Conservation (phyloP, 352 stramenopile genomes). For the Globisporangium iwayamae region DNA sequence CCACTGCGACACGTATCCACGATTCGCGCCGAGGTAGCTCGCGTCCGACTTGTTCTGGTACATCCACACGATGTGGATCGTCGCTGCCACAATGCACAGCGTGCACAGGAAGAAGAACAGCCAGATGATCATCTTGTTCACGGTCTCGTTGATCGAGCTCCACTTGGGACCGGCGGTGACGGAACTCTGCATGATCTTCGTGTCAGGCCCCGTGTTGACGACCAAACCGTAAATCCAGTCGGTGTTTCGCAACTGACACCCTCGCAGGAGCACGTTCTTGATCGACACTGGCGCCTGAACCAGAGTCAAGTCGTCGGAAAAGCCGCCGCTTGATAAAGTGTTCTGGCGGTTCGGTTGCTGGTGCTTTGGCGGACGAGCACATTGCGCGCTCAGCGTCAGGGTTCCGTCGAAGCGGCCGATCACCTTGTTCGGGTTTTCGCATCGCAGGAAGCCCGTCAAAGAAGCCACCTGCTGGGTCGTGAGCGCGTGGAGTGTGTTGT, state of each 20-base stretch:
- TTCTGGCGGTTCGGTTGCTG: slow-evolving; percentile 6
- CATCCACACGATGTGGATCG: slow-evolving; percentile 60
- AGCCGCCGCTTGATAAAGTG: slow-evolving; percentile 2
- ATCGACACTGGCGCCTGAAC: slow-evolving; percentile 61
- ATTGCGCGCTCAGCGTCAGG: slow-evolving; percentile 31
- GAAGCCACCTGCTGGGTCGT: slow-evolving; percentile 31
- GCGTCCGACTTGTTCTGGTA: slow-evolving; percentile 40
- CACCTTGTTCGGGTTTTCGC: slow-evolving; percentile 75
- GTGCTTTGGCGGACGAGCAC: slow-evolving; percentile 12
- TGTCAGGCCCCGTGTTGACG: slow-evolving; percentile 84
- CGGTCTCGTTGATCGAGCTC: slow-evolving; percentile 78
- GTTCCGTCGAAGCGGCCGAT: slow-evolving; percentile 80
- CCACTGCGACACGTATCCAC: slow-evolving; percentile 45
- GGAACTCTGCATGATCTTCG: slow-evolving; percentile 83
- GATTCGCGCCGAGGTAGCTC: slow-evolving; percentile 52
- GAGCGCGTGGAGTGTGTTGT: slow-evolving; percentile 48
- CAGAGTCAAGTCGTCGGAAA: slow-evolving; percentile 7
- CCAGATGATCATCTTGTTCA: slow-evolving; percentile 81
- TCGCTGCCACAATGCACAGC: slow-evolving; percentile 54
- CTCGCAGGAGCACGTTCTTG: slow-evolving; percentile 88
- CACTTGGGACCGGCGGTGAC: slow-evolving; percentile 61
- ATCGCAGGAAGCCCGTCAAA: slow-evolving; percentile 52
- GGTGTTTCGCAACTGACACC: slow-evolving; percentile 85
- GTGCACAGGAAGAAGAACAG: slow-evolving; percentile 64
- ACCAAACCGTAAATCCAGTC: slow-evolving; percentile 88